Percentiles rank a stretch among this genome's conserved stretches.
Conservation (phyloP, 2,329 filamentous ascomycete species). For the Aspergillus quadrilineatus region DNA sequence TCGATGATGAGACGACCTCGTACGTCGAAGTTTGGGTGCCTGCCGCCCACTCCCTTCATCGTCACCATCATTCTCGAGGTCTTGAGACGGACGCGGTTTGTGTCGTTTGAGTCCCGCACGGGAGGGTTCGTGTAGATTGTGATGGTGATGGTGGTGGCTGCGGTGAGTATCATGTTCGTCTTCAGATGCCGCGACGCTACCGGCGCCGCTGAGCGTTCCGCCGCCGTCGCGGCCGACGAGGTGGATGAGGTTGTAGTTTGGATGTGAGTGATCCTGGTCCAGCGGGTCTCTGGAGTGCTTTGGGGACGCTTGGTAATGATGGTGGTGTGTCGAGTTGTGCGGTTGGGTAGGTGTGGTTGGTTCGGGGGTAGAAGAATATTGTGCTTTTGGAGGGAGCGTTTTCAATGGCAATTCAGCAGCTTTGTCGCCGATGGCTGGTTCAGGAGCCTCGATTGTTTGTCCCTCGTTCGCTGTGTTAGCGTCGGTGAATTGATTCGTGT, state of each 20-base stretch:
- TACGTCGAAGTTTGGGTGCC: slow-evolving; percentile 22
- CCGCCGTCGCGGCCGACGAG: slow-evolving; percentile 48
- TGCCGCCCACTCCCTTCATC: slow-evolving; percentile 35
- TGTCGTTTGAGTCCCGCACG: slow-evolving; percentile 17
- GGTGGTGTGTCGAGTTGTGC: background rate
- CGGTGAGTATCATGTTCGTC: slow-evolving; percentile 31
- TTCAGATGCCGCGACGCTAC: slow-evolving; percentile 38
- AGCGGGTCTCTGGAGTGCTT: slow-evolving; percentile 14
- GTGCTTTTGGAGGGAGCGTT: slow-evolving; percentile 10
- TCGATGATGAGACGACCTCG: slow-evolving; percentile 22
- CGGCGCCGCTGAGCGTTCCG: slow-evolving; percentile 47
- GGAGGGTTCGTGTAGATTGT: slow-evolving; percentile 8
- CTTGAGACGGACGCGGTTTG: slow-evolving; percentile 26
- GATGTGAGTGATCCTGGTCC: slow-evolving; percentile 30
- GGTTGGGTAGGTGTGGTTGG: background rate
- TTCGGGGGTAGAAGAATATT: slow-evolving; percentile 5
- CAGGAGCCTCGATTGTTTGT: slow-evolving; percentile 17
- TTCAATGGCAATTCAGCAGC: slow-evolving; percentile 13
- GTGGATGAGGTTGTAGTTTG: slow-evolving; percentile 34
- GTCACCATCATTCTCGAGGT: slow-evolving; percentile 37
- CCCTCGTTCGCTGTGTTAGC: slow-evolving; percentile 4
- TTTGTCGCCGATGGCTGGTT: slow-evolving; percentile 21
- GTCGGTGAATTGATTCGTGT: background rate
- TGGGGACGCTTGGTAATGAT: slow-evolving; percentile 11
- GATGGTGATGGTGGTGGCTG: background rate